These are phyloP conservation scores for Apiosordaria backusii DNA, from an alignment of 495 filamentous ascomycete species.

Conservation along the genomic window DNA sequence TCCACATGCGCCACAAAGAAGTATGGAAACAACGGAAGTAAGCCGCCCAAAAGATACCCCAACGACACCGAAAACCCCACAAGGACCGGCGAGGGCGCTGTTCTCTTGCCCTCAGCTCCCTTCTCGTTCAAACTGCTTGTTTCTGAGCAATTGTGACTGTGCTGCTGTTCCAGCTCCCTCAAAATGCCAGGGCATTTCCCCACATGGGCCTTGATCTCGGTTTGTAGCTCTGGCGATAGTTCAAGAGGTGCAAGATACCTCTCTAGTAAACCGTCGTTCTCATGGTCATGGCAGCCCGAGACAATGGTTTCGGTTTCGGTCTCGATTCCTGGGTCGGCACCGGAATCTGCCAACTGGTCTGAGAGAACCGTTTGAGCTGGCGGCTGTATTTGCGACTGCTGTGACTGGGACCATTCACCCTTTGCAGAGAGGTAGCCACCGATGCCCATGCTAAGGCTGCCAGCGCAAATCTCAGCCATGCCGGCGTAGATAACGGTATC, in stretches of 20 bases:
- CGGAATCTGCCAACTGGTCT: not conserved
- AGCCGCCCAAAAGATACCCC: slow-evolving; percentile 53
- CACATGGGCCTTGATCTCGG: not conserved
- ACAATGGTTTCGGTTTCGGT: not conserved
- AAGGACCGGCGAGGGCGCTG: not conserved
- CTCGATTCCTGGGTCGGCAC: not conserved
- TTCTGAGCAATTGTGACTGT: not conserved
- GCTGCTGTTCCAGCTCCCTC: not conserved
- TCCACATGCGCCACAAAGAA: slow-evolving; percentile 44
- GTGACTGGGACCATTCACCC: slow-evolving; percentile 30
- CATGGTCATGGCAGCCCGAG: not conserved
- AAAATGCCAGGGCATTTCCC: slow-evolving; percentile 1
- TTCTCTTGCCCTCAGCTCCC: not conserved
- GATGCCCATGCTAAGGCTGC: slow-evolving; percentile 63
- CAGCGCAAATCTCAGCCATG: slow-evolving; percentile 62
- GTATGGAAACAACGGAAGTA: slow-evolving; percentile 57
- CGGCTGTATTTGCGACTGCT: not conserved
- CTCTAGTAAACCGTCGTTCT: not conserved
- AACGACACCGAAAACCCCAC: slow-evolving; percentile 13
- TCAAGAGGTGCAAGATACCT: slow-evolving; percentile 4
- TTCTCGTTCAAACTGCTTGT: not conserved
- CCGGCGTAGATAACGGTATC: slow-evolving; percentile 61
- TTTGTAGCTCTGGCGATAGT: not conserved
- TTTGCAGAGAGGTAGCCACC: slow-evolving; percentile 58
- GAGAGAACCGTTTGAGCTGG: not conserved